Evolutionary conservation across 2,329 filamentous ascomycete genomes (phyloP).

Genomic region (Xylariaceae sp.): DNA sequence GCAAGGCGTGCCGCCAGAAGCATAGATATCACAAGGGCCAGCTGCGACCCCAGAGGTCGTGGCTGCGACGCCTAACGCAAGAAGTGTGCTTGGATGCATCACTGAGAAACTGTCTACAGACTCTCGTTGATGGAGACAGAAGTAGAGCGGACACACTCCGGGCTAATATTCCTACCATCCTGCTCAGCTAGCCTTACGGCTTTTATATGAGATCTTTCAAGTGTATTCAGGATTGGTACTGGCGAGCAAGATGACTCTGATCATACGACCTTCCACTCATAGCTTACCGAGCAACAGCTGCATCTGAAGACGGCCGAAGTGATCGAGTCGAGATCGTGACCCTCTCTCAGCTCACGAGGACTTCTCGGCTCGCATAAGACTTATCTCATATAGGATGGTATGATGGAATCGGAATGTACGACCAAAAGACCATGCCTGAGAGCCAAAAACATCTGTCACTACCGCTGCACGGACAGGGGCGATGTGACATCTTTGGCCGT

Average conservation of each 20-base stretch:
- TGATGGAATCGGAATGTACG: no score
- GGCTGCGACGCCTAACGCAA: not conserved
- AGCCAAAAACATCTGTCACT: no score
- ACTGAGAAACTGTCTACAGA: not conserved
- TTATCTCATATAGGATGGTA: no score
- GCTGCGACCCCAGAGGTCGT: slow-evolving; percentile 32
- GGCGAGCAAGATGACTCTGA: not conserved
- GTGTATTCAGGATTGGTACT: not conserved
- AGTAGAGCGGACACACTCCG: not conserved
- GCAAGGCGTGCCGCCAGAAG: slow-evolving; percentile 55
- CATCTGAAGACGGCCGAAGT: no score
- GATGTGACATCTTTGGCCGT: no score
- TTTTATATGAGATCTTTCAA: not conserved
- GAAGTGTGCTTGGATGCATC: slow-evolving; percentile 4
- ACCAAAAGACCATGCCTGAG: no score
- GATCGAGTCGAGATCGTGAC: no score
- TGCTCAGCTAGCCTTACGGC: not conserved
- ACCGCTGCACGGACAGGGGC: no score
- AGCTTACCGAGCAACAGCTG: not conserved
- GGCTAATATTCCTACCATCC: not conserved
- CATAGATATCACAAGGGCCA: slow-evolving; percentile 61
- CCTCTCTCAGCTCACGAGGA: no score
- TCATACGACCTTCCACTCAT: not conserved
- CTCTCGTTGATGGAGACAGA: not conserved
- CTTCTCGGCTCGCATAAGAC: no score